phyloP scores from a whole-genome alignment of 2,329 filamentous ascomycete genomes.

The Verticillium longisporum region DNA sequence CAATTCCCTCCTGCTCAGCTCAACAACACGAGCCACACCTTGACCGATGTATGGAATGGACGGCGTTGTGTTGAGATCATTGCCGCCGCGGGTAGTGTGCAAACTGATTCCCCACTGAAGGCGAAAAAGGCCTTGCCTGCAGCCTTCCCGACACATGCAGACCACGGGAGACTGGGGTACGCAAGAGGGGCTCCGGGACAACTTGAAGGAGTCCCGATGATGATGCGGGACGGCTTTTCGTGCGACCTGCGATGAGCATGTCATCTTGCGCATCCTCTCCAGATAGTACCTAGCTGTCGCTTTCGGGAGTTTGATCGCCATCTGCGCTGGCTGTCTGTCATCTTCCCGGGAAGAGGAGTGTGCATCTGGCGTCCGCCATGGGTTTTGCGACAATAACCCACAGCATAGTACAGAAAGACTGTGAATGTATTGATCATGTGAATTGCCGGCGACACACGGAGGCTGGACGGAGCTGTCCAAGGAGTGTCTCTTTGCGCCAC shows the following conservation, averaged over 20 bases:
- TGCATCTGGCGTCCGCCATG: background rate
- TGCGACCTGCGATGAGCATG: background rate
- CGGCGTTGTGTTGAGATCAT: background rate
- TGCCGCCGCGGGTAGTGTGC: background rate
- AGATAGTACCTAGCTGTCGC: background rate
- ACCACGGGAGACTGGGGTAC: background rate
- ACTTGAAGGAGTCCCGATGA: background rate
- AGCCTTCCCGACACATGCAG: background rate
- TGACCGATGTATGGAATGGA: background rate
- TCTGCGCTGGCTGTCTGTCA: background rate
- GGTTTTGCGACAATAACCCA: too few species aligned
- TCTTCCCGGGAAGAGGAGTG: background rate
- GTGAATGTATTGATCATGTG: background rate
- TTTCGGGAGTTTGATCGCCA: background rate
- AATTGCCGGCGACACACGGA: background rate
- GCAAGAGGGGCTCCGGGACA: background rate
- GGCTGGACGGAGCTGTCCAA: background rate
- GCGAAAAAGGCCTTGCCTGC: background rate
- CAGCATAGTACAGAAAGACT: too few species aligned
- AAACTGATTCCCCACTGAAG: background rate
- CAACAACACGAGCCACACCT: background rate
- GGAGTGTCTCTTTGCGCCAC: background rate
- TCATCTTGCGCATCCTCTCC: background rate
- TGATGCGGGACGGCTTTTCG: background rate
- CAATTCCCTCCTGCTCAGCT: background rate